Base-by-base conservation (phyloP, 352 stramenopile genomes). In the Pythium angustatum region DNA sequence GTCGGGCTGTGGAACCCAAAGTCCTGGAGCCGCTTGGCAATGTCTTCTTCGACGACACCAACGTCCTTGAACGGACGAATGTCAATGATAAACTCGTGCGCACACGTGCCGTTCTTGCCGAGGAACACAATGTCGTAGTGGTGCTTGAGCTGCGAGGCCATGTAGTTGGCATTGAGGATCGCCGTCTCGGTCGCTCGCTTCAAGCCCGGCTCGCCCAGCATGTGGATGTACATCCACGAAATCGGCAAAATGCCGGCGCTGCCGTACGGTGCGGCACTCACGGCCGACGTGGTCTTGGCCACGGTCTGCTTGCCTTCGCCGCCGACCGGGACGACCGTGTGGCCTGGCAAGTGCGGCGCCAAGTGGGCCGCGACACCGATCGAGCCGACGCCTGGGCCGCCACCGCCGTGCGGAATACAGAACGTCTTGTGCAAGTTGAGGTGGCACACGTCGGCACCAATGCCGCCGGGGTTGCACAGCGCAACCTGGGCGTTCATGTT, bases 401-500 rank as follows among this genome's bases (percentile, higher is more conserved):
- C 98, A 44, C 98, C 98, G 61, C 98, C 98, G 76, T 99, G 98
- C 6, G 98, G 98, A 72, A 99, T 99, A 72, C 95, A 98, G 73
- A 99, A 99, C 24, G 97, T 99, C 86, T 99, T 99, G 91, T 99
- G 97, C 57, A 99, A 81, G 82, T 99, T 99, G 60, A 99, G 81
- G 83, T 99, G 97, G 72, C 97, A 99, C 26, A 99, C 97, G 68
- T 99, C 97, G 12, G 97, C 96, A 34, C 97, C 97, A 68, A 99
- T 99, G 52, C 83, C 73, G 34, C 96, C 97, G 24, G 98, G 98
- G 77, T 95, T 98, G 48, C 96, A 99, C 31, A 99, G 80, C 27
- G 90, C 97, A n/a, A 99, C 94, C 74, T 99, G 97, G 11, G 97
- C 98, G 78, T 99, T 99, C 96, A 99, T 99, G 87, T 99, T 99